Base-by-base conservation (phyloP, 306 rosid genomes). In the Styphnolobium japonicum region DNA sequence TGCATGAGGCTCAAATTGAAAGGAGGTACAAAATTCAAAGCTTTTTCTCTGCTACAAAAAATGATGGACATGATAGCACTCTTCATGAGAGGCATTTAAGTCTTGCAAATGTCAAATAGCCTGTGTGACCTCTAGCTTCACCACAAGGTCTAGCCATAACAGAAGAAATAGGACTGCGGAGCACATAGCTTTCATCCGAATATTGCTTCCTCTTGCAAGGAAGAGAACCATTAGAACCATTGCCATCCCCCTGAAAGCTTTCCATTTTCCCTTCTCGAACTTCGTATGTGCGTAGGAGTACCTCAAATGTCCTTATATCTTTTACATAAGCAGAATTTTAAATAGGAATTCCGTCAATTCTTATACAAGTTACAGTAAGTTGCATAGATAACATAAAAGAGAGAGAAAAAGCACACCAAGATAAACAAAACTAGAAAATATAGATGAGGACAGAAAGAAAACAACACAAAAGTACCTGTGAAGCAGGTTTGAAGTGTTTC, bases 121-220 rank as follows among this genome's bases (percentile, higher is more conserved):
- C 96, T 1, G 97, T 94, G 87, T 92, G 98, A 79, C 98, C 98
- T 84, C 88, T 88, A 52, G 98, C 93, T 72, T 94, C 98, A 29
- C 84, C 75, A 49, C 88, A 82, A 3, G 94, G 97, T 81, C 85
- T 86, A 39, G 89, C 96, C 93, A 90, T 89, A 43, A 91, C 71
- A 11, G 89, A 71, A 78, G 93, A 76, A 73, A 78, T 71, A 25
- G 85, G 25, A 58, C 49, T 67, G 81, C 82, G 75, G 58, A 11
- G 65, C 52, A n/a, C 82, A 65, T 85, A 61, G 83, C 74, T 80
- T 74, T 83, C 92, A 77, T 87, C 94, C 11, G 91, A 82, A 67
- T 86, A 77, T 42, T 86, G 94, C 75, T 86, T 87, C 83, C 88
- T 90, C 92, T 92, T 94, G 71, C 88, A 43, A 9, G 97, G 91